These are phyloP conservation scores for Botryosphaeria agaves DNA, from an alignment of 2,329 filamentous ascomycete species.

Conservation along the genomic window DNA sequence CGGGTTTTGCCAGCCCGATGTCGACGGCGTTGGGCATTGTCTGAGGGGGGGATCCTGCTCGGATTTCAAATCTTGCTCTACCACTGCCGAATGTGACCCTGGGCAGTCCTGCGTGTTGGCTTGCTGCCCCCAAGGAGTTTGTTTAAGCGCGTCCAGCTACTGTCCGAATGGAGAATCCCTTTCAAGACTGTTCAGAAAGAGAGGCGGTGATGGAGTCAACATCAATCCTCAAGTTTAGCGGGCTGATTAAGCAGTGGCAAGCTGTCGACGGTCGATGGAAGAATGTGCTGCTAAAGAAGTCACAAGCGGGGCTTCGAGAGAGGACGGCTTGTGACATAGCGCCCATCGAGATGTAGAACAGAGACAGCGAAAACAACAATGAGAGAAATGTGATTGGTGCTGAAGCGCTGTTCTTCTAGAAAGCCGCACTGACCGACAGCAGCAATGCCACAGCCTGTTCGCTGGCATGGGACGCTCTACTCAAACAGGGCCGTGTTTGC, in stretches of 20 bases:
- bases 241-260: background rate
- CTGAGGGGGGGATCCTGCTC: background rate
- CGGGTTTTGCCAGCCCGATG: background rate
- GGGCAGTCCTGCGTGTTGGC: background rate
- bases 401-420: too few relatives aligned
- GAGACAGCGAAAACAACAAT: too few relatives aligned
- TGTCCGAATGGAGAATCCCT: background rate
- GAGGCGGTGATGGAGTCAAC: background rate
- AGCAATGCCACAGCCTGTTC: too few relatives aligned
- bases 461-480: too few relatives aligned
- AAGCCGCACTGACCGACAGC: too few relatives aligned
- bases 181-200: background rate
- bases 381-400: too few relatives aligned
- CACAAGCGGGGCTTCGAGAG: too few relatives aligned
- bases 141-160: background rate
- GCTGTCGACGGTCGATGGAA: too few relatives aligned
- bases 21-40: background rate
- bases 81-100: background rate
- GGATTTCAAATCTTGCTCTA: background rate
- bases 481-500: too few relatives aligned
- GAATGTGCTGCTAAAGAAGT: too few relatives aligned
- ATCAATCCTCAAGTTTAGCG: background rate
- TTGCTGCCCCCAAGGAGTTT: background rate
- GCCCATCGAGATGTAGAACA: too few relatives aligned
- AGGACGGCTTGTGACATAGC: too few relatives aligned